Evolutionary conservation across 2,329 filamentous ascomycete genomes (phyloP).

Genomic region (Fusarium abutilonis): DNA sequence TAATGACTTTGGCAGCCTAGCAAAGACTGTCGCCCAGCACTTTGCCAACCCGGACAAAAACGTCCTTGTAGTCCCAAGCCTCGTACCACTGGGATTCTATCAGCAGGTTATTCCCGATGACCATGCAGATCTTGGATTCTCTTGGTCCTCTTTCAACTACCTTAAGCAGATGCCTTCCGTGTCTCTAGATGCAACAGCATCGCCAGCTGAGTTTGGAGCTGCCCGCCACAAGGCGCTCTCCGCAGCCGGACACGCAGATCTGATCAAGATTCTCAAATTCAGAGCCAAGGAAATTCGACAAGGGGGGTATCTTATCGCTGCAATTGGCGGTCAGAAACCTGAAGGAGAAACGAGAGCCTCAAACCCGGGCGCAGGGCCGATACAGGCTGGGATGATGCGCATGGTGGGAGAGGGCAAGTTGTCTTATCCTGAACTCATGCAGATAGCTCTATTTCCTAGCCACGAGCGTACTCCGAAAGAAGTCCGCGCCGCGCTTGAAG

Average conservation of each 20-base stretch:
- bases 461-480: not conserved
- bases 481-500: fast-evolving
- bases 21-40: conserved; percentile 6
- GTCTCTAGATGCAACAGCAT: conserved; percentile 11
- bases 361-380: not conserved
- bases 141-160: conserved; percentile 20
- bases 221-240: conserved; percentile 15
- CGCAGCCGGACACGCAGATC: not conserved
- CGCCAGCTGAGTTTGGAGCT: conserved; percentile 4
- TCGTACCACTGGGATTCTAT: conserved; percentile 12
- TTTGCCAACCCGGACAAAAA: not conserved
- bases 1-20: conserved; percentile 17
- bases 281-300: conserved; percentile 1
- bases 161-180: not conserved
- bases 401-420: conserved; percentile 10
- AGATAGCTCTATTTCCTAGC: conserved; percentile 6
- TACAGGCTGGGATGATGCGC: conserved; percentile 7
- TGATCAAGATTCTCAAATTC: conserved; percentile 1
- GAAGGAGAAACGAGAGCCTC: not conserved
- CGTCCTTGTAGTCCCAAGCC: not conserved
- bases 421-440: not conserved
- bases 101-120: not conserved
- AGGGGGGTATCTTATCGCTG: not conserved
- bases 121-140: not conserved
- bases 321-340: conserved; percentile 6